Conservation (phyloP, 768 basidiomycete species). For the Lepiota venenata region DNA sequence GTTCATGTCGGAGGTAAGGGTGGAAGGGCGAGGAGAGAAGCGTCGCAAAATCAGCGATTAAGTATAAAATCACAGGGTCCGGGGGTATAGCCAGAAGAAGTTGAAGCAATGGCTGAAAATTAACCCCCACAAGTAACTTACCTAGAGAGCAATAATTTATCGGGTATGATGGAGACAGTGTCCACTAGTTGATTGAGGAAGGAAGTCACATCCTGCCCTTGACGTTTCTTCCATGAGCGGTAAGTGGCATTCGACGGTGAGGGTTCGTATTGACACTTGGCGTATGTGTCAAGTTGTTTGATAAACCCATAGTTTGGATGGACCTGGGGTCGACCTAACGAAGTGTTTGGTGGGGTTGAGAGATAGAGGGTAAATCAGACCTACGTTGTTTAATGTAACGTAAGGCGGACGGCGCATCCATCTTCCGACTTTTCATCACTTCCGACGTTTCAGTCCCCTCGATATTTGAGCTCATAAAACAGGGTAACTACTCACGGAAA, state of each 20-base stretch:
- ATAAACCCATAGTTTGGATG: constrained; percentile 54
- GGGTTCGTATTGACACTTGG: constrained; percentile 45
- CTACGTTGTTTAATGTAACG: constrained; percentile 47
- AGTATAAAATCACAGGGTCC: not conserved
- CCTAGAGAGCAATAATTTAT: constrained; percentile 53
- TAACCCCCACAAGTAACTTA: constrained; percentile 13
- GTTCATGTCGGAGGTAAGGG: not conserved
- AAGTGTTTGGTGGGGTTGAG: constrained; percentile 11
- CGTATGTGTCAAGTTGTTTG: constrained; percentile 55
- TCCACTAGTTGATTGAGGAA: constrained; percentile 52
- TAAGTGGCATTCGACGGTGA: constrained; percentile 41
- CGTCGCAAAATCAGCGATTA: not conserved
- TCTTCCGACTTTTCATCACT: constrained; percentile 50
- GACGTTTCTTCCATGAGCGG: constrained; percentile 54
- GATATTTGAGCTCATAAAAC: not conserved
- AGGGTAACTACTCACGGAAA: constrained; percentile 37
- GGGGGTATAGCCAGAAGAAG: not conserved
- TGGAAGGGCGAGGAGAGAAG: not conserved
- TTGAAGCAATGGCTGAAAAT: not conserved
- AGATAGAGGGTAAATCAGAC: constrained; percentile 10
- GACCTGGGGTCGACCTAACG: constrained; percentile 33
- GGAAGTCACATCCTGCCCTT: constrained; percentile 47
- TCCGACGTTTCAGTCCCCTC: not conserved
- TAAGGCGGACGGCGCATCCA: constrained; percentile 42
- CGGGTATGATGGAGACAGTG: constrained; percentile 46